Evolutionary conservation across 2,329 filamentous ascomycete species (phyloP).

Genomic region (Balansia obtecta): DNA sequence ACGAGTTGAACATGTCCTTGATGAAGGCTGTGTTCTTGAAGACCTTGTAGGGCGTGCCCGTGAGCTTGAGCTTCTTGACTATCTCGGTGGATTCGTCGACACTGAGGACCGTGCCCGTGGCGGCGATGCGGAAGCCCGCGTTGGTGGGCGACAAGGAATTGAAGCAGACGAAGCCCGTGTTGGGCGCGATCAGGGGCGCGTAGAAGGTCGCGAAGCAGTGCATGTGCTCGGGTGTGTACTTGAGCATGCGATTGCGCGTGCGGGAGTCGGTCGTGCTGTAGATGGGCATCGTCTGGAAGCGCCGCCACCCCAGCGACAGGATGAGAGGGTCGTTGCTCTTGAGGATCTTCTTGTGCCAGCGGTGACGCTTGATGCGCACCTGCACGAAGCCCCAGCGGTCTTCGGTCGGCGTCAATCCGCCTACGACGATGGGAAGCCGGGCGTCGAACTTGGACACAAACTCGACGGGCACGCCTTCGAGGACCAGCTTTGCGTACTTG

Average conservation of each 20-base stretch:
- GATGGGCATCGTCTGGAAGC: slow-evolving; percentile 84
- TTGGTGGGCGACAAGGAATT: slow-evolving; percentile 77
- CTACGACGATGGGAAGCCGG: slow-evolving; percentile 72
- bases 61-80: slow-evolving; percentile 98
- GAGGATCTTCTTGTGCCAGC: slow-evolving; percentile 98
- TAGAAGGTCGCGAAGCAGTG: slow-evolving; percentile 97
- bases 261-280: slow-evolving; percentile 94
- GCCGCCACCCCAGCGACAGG: slow-evolving; percentile 89
- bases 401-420: slow-evolving; percentile 85
- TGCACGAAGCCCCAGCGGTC: slow-evolving; percentile 94
- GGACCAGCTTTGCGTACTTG: slow-evolving; percentile 82
- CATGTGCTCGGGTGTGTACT: slow-evolving; percentile 99
- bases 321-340: slow-evolving; percentile 97
- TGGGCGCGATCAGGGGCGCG: slow-evolving; percentile 86
- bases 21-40: slow-evolving; percentile 99
- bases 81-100: slow-evolving; percentile 96
- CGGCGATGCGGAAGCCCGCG: slow-evolving; percentile 85
- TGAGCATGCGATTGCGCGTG: slow-evolving; percentile 92
- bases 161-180: slow-evolving; percentile 90
- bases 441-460: slow-evolving; percentile 76
- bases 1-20: slow-evolving; percentile 92
- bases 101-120: slow-evolving; percentile 83
- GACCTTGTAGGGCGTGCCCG: slow-evolving; percentile 88
- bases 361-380: slow-evolving; percentile 89
- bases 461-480: slow-evolving; percentile 82